Evolutionary conservation across 1,284 basidiomycete species (phyloP), one percentile per base, ranked within the genome.

Genomic region (Ustilago nuda): DNA sequence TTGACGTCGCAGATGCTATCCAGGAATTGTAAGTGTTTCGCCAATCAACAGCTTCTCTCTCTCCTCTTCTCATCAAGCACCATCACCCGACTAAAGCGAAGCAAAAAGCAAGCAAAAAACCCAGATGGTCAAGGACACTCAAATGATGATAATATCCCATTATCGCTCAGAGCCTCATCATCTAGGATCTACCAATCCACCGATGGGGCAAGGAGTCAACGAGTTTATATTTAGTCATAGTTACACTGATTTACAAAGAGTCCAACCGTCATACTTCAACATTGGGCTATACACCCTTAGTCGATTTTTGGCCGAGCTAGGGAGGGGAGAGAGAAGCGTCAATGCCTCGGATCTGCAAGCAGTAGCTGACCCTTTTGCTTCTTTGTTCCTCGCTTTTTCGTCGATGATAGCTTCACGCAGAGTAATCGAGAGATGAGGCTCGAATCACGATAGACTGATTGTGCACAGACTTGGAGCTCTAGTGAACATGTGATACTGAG

Each of bases 71-170:
- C 36, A 9, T 13, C 13, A 37, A 37, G 13, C 13, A 9, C 13
- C 36, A 37, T 9, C 13, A 37, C 13, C 36, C 36, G 5, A 37
- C 36, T 13, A 13, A 37, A 37, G 8, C 8, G 8, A 37, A 37
- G 36, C 9, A 8, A 37, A 36, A 36, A 12, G 36, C 36, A 36
- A 23, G 23, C 23, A 23, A 23, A 27, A 27, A 27, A 3, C 23
- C 3, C 23, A 27, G 23, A 27, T 37, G 36, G 36, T 37, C 41
- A 53, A 17, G 51, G n/a, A 50, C 32, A 35, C 23, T 32, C 15
- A 63, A 56, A 72, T 66, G 70, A 72, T 72, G 70, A 72, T 36
- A 55, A 45, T 30, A 72, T 72, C 70, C 70, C 70, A 70, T 59
- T 56, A 50, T 50, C 41, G 61, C 70, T 72, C 70, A 59, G 69